phyloP scores from a whole-genome alignment of 2,329 filamentous ascomycete species.

The Dryadomyces quercus-mongolicae region DNA sequence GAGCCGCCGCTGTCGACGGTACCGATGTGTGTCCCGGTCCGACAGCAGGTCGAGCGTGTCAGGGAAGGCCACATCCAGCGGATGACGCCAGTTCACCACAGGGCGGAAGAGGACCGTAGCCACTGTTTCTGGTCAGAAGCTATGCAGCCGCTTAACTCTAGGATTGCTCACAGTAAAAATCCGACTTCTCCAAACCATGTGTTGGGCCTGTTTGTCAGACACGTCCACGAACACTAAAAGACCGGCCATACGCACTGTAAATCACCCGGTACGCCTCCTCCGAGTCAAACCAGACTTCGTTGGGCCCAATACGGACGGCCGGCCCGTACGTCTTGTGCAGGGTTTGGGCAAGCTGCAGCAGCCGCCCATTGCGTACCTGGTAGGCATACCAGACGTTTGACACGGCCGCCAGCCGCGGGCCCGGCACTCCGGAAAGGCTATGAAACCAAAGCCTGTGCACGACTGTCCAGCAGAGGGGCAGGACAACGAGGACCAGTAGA shows the following conservation, averaged over 20 bases:
- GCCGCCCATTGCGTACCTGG: slow-evolving; percentile 30
- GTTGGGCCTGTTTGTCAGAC: slow-evolving; percentile 24
- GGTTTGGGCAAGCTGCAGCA: slow-evolving; percentile 26
- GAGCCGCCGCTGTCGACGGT: slow-evolving; percentile 34
- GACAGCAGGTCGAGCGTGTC: slow-evolving; percentile 40
- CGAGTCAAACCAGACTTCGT: slow-evolving; percentile 40
- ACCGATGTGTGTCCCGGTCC: slow-evolving; percentile 32
- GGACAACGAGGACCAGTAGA: background rate
- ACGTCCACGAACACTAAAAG: too few species aligned
- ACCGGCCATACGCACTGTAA: slow-evolving; percentile 28
- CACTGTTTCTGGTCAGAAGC: slow-evolving; percentile 21
- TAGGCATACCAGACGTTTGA: slow-evolving; percentile 36
- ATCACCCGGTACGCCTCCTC: slow-evolving; percentile 33
- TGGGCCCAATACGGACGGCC: slow-evolving; percentile 38
- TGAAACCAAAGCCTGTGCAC: slow-evolving; percentile 28
- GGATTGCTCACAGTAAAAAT: slow-evolving; percentile 35
- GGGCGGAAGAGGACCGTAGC: slow-evolving; percentile 33
- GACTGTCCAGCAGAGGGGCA: background rate
- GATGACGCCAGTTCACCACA: slow-evolving; percentile 23
- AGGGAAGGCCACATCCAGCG: slow-evolving; percentile 20
- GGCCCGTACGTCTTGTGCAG: slow-evolving; percentile 36
- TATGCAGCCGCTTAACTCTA: background rate
- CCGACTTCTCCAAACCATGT: slow-evolving; percentile 36
- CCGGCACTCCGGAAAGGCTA: slow-evolving; percentile 31
- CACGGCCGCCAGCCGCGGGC: slow-evolving; percentile 32